phyloP scores from a whole-genome alignment of 202 grass and related monocot genomes.

The Zoysia matrella region DNA sequence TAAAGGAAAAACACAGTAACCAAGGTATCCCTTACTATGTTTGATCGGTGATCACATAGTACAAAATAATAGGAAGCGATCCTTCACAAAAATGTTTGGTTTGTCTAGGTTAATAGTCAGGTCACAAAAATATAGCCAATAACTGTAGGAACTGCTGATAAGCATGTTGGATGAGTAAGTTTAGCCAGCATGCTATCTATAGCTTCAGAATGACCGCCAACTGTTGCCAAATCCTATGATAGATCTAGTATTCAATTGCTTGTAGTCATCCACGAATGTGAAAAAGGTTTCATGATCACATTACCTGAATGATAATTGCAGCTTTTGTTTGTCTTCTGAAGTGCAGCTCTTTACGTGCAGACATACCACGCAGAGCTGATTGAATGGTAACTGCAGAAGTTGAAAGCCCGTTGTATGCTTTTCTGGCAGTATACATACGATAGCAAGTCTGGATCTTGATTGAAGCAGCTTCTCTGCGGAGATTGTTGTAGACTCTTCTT shows the following conservation, averaged over 20 bases:
- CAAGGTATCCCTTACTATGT: slow-evolving; percentile 19
- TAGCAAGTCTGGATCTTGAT: slow-evolving; percentile 87
- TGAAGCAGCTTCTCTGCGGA: slow-evolving; percentile 85
- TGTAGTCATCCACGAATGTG: slow-evolving; percentile 12
- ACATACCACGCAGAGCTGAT: slow-evolving; percentile 84
- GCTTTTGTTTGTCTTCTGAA: slow-evolving; percentile 82
- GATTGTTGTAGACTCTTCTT: slow-evolving; percentile 67
- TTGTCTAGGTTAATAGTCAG: slow-evolving; percentile 23
- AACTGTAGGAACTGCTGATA: slow-evolving; percentile 15
- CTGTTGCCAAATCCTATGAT: slow-evolving; percentile 17
- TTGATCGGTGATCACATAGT: background rate
- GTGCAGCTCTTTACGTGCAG: slow-evolving; percentile 85
- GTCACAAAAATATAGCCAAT: slow-evolving; percentile 15
- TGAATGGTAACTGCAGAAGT: slow-evolving; percentile 77
- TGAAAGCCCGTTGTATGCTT: slow-evolving; percentile 64
- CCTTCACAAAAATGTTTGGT: slow-evolving; percentile 13
- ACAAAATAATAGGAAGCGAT: slow-evolving; percentile 21
- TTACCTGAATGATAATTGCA: slow-evolving; percentile 89
- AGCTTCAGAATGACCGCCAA: slow-evolving; percentile 24
- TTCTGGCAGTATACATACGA: slow-evolving; percentile 76
- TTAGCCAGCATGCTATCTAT: slow-evolving; percentile 32
- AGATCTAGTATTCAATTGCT: slow-evolving; percentile 11
- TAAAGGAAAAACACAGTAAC: slow-evolving; percentile 3
- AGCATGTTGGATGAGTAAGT: background rate
- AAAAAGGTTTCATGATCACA: slow-evolving; percentile 23